Evolutionary conservation across 1,284 basidiomycete genomes (phyloP), one percentile per base, ranked within the genome.

Genomic region (Sanghuangporus sanghuang): DNA sequence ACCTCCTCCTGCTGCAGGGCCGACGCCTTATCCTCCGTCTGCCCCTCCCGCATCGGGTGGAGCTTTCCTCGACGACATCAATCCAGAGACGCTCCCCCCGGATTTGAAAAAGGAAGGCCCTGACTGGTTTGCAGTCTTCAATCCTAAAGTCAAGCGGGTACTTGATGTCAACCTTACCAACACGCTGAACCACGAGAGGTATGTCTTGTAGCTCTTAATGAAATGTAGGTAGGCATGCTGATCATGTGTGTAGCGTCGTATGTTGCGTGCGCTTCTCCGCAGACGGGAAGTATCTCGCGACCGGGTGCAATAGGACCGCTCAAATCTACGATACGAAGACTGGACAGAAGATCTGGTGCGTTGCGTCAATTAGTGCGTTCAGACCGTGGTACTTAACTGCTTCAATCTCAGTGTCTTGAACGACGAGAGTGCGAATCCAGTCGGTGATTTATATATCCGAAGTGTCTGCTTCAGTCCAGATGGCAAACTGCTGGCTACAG

Each of bases 41-140:
- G 23, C 76, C 4, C 74, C 74, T 1, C 74, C 55, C 9, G 49
- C 16, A 12, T 32, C 57, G 7, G 49, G 62, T 16, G 55, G 55
- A 7, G 53, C 62, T 3, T 79, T 81, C 69, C 76, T 76, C 42
- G 81, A 81, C 57, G 79, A 81, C 59, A 70, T 83, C 57, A 82
- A 84, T 66, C 79, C 76, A 32, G 73, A 76, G 64, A 75, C 73
- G 46, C 76, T 82, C 4, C 80, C 83, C 0, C 73, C 82, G 0
- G 83, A 86, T 64, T 68, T 80, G 60, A 86, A 85, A 74, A 93
- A 92, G 75, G 92, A 95, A 73, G 96, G 95, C 0, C 78, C 80
- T 42, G 97, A 98, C 75, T 99, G 96, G 96, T 92, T 96, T 71
- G 95, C 93, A 18, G 85, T 97, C 59, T 98, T 95, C 81, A 97